phyloP scores from a whole-genome alignment of 176 grass and related monocot genomes.

The Hsuehochloa calcarea region DNA sequence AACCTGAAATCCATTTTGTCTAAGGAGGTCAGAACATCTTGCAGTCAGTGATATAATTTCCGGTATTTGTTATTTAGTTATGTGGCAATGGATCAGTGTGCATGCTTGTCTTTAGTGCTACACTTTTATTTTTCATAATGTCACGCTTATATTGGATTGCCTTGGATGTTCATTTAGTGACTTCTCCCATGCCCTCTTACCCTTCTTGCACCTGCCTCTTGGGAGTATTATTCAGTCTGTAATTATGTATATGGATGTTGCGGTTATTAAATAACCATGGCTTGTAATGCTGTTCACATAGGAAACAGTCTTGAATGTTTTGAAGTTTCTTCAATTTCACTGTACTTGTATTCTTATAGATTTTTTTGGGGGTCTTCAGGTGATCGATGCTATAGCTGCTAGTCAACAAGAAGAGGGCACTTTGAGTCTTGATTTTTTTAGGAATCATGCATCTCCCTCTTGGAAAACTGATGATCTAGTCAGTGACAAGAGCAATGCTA shows the following conservation, averaged over 20 bases:
- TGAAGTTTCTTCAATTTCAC: constrained; percentile 5
- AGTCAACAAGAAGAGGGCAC: constrained; percentile 58
- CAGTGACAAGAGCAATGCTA: constrained; percentile 37
- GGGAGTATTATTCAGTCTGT: not conserved
- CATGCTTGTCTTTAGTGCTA: not conserved
- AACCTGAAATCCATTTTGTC: constrained; percentile 82
- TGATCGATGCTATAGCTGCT: constrained; percentile 74
- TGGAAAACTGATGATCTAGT: constrained; percentile 78
- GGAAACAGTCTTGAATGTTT: not conserved
- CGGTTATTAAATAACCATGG: constrained; percentile 4
- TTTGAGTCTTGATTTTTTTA: constrained; percentile 87
- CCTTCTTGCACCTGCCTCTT: not conserved
- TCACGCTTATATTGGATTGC: not conserved
- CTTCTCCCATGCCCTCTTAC: not conserved
- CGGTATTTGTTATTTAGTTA: not conserved
- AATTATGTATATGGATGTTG: not conserved
- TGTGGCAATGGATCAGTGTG: not conserved
- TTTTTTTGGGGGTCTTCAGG: constrained; percentile 46
- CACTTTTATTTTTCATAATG: not conserved
- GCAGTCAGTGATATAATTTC: not conserved
- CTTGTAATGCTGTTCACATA: constrained; percentile 20
- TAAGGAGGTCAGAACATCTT: constrained; percentile 64
- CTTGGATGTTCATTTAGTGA: not conserved
- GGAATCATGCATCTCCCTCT: constrained; percentile 69
- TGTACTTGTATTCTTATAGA: not conserved